phyloP scores from a whole-genome alignment of 352 stramenopile genomes.

The Phytophthora cactorum region DNA sequence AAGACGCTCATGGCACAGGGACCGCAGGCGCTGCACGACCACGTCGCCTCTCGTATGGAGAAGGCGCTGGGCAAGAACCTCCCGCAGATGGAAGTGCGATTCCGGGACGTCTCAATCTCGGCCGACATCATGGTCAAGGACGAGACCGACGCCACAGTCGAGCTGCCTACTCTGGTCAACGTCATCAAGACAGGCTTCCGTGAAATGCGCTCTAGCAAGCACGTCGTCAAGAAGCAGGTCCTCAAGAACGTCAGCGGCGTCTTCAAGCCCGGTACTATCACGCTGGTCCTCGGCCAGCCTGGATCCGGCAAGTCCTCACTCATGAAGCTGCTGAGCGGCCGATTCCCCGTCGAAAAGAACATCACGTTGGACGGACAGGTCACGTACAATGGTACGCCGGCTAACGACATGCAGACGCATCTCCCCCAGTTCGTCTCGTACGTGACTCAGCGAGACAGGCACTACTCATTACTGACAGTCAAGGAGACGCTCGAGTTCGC shows the following conservation, averaged over 20 bases:
- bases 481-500: slow-evolving; percentile 30
- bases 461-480: slow-evolving; percentile 38
- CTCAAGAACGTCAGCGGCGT: slow-evolving; percentile 16
- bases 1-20: slow-evolving; percentile 40
- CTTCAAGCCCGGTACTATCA: slow-evolving; percentile 19
- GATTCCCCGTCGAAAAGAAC: slow-evolving; percentile 40
- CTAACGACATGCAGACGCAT: background rate
- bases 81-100: background rate
- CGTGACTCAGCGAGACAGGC: slow-evolving; percentile 41
- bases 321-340: slow-evolving; percentile 24
- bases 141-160: slow-evolving; percentile 14
- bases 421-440: slow-evolving; percentile 47
- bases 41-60: slow-evolving; percentile 34
- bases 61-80: slow-evolving; percentile 22
- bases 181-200: slow-evolving; percentile 19
- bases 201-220: slow-evolving; percentile 34
- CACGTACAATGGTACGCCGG: slow-evolving; percentile 44
- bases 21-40: slow-evolving; percentile 34
- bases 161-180: slow-evolving; percentile 24
- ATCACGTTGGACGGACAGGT: slow-evolving; percentile 42
- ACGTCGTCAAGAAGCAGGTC: slow-evolving; percentile 34
- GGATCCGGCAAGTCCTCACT: slow-evolving; percentile 19
- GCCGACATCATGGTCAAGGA: slow-evolving; percentile 28
- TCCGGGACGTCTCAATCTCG: slow-evolving; percentile 19
- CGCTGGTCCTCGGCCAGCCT: slow-evolving; percentile 14